Base-by-base conservation (phyloP, 1,284 basidiomycete genomes). In the Anthracocystis panici-leucophaei region DNA sequence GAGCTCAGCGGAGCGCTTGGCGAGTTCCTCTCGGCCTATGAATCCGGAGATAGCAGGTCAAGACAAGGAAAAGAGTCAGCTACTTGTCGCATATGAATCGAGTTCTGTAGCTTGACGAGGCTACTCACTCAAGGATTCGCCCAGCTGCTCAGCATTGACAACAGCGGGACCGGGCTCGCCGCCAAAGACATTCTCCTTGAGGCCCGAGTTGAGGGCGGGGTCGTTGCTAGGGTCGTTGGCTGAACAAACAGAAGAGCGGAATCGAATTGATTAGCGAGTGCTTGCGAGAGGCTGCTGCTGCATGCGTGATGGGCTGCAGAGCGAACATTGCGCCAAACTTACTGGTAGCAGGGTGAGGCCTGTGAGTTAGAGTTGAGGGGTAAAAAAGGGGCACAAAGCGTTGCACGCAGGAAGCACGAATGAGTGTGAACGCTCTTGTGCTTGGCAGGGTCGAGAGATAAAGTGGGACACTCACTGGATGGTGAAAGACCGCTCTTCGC, bases 1-100 rank as follows among this genome's bases (percentile, higher is more conserved):
- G 66, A 78, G 76, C 56, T 78, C 76, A 25, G 76, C 76, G 29
- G 76, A 75, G n/a, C 76, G 76, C 63, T 75, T 71, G 33, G 76
- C 76, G 18, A 78, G 53, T 48, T 78, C 76, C 23, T 78, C 76
- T 29, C 67, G 67, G 60, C 65, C 71, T 74, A 54, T 16, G 21
- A 3, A 18, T 14, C 8, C 4, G 6, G 31, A n/a, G 27, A 42
- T 29, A 18, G 25, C 10, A 41, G 25, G 45, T 3, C 5, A 18
- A 31, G 31, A 9, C 9, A 41, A 8, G 11, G 11, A 46, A 11
- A 27, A 21, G 20, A 16, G 41, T 51, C 42, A 57, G 61, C 18
- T 16, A 31, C 18, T 23, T 29, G 9, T 21, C 38, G 44, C 44
- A 25, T 14, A 25, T 44, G 44, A 20, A 12, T 45, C 7, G 5